Conservation (phyloP, 352 stramenopile species). For the Thraustochytrium sp. region DNA sequence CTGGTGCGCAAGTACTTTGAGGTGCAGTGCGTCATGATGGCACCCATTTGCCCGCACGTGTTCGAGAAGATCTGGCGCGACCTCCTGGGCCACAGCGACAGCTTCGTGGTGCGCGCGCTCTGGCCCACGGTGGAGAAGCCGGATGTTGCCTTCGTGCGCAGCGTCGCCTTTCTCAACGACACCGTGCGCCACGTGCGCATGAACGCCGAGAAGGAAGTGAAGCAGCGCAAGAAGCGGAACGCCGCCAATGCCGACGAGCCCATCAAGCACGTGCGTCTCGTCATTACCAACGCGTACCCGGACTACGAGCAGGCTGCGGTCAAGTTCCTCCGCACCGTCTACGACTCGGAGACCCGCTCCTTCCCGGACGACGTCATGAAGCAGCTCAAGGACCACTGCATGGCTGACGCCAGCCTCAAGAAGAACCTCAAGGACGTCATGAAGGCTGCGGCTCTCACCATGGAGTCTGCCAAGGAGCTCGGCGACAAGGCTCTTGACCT, state of each 20-base stretch:
- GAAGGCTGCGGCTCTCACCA: background rate
- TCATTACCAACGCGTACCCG: background rate
- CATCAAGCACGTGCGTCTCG: background rate
- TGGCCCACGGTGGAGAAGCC: slow-evolving; percentile 33
- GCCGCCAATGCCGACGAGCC: background rate
- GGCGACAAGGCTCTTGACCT: slow-evolving; percentile 10
- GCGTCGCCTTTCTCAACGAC: slow-evolving; percentile 3
- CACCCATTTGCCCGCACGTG: slow-evolving; percentile 90
- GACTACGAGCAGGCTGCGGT: background rate
- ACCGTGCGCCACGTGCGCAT: background rate
- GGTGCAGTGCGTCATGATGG: slow-evolving; percentile 83
- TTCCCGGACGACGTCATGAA: slow-evolving; percentile 41
- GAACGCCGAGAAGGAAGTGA: slow-evolving; percentile 11
- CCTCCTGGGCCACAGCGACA: slow-evolving; percentile 9
- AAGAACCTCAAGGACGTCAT: slow-evolving; percentile 16
- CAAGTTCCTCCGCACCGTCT: background rate
- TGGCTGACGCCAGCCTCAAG: background rate
- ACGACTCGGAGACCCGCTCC: background rate
- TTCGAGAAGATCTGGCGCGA: slow-evolving; percentile 78
- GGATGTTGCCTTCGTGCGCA: slow-evolving; percentile 38
- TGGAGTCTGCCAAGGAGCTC: background rate
- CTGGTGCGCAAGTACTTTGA: slow-evolving; percentile 88
- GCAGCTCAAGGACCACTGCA: slow-evolving; percentile 25
- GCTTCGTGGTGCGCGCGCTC: background rate
- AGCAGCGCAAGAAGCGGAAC: slow-evolving; percentile 27